Base-by-base conservation (phyloP, 306 rosid genomes). In the Prinsepia uniflora region DNA sequence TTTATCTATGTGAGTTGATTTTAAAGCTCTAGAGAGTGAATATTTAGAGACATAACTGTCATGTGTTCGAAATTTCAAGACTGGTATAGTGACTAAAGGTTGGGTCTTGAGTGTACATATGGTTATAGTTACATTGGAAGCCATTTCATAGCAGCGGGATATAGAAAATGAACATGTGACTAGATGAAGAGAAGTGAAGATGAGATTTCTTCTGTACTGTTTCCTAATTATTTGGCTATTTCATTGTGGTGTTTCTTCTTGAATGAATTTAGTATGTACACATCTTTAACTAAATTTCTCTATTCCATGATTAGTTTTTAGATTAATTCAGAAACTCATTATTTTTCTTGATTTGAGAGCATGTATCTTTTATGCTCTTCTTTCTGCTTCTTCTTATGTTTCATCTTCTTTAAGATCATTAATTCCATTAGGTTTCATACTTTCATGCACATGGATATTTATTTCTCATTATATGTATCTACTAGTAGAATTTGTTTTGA, bases 401-500 rank as follows among this genome's bases (percentile, higher is more conserved):
- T 30, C 9, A 6, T 22, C 43, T 18, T 55, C 44, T 53, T 8
- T 52, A 8, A 67, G 67, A 72, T 59, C 52, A 50, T 43, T 49
- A 41, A 45, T 45, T 42, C 3, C 59, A 74, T 34, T 45, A 39
- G 47, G 67, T 65, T 70, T 49, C 68, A 46, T 59, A 63, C 47
- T 77, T 73, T 59, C 66, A 12, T 49, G 18, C 42, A 56, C 22
- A 18, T 77, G 58, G 63, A 72, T 19, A 42, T 83, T 39, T 22
- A 22, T 69, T 22, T 7, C 24, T 77, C 9, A 14, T 30, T 46
- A 11, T 11, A 47, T 46, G 39, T 11, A 8, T 41, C 40, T 67
- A 54, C 59, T 34, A 10, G 71, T 3, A 17, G 40, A 34, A 59
- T 10, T 65, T 62, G 10, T 63, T 73, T 18, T 73, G 73, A 58